Evolutionary conservation across 805 yeast species (phyloP).

Genomic region (Saccharomycopsis selenospora): DNA sequence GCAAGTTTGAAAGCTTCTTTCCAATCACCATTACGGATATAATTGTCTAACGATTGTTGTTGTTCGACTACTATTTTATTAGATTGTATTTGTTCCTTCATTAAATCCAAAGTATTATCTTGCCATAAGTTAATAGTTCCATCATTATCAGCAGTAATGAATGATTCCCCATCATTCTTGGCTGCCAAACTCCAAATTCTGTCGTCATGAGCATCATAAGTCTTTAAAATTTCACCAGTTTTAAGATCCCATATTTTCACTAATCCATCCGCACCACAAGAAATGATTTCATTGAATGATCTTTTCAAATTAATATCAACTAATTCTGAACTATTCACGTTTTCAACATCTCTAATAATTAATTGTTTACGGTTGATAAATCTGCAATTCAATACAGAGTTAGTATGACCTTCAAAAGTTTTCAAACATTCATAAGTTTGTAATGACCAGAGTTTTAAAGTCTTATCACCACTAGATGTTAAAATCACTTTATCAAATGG

Average conservation of each 20-base stretch:
- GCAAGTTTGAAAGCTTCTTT: slow-evolving; percentile 82
- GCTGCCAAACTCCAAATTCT: slow-evolving; percentile 87
- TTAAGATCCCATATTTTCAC: slow-evolving; percentile 83
- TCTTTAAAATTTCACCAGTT: slow-evolving; percentile 70
- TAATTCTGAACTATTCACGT: neutral
- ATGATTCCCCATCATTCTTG: slow-evolving; percentile 55
- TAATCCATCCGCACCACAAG: slow-evolving; percentile 92
- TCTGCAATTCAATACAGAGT: slow-evolving; percentile 77
- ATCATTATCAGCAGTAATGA: slow-evolving; percentile 91
- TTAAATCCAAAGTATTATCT: slow-evolving; percentile 70
- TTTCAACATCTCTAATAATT: slow-evolving; percentile 31
- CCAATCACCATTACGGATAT: slow-evolving; percentile 70
- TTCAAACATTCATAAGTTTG: slow-evolving; percentile 65
- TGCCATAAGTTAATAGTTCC: slow-evolving; percentile 86
- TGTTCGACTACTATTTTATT: slow-evolving; percentile 62
- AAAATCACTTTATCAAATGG: slow-evolving; percentile 67
- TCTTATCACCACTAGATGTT: slow-evolving; percentile 90
- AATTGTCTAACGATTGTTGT: slow-evolving; percentile 81
- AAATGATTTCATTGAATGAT: slow-evolving; percentile 23
- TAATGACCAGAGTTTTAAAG: slow-evolving; percentile 83
- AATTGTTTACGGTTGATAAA: slow-evolving; percentile 65
- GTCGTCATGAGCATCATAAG: slow-evolving; percentile 89
- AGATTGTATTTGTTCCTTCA: slow-evolving; percentile 37
- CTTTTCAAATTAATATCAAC: slow-evolving; percentile 11
- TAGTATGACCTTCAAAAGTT: slow-evolving; percentile 92